phyloP scores from a whole-genome alignment of 2,329 filamentous ascomycete species.

The Xylariaceae sp. region DNA sequence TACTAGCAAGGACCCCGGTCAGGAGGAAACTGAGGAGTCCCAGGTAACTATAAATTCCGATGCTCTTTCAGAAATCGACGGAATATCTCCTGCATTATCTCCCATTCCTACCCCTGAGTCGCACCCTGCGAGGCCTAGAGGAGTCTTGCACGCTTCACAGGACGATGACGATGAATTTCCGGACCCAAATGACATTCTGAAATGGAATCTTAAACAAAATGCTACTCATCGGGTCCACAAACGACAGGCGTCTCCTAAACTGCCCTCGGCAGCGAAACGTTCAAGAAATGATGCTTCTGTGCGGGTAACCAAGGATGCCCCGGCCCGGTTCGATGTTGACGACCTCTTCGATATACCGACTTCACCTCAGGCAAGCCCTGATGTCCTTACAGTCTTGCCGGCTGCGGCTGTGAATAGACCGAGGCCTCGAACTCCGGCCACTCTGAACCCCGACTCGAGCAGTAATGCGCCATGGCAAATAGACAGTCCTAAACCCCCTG shows the following conservation, averaged over 20 bases:
- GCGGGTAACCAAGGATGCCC: conserved; percentile 7
- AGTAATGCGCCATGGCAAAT: conserved; percentile 26
- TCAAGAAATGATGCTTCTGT: conserved; percentile 19
- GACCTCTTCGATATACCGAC: conserved; percentile 35
- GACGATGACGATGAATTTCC: conserved; percentile 32
- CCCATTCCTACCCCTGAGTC: conserved; percentile 16
- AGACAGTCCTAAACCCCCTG: conserved; percentile 27
- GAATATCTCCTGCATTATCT: conserved; percentile 18
- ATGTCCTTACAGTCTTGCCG: conserved; percentile 24
- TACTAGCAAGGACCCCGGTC: conserved; percentile 27
- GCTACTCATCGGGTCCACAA: conserved; percentile 16
- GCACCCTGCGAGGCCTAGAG: neutral
- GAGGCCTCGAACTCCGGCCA: conserved; percentile 5
- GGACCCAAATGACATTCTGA: conserved; percentile 29
- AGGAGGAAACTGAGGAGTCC: conserved; percentile 34
- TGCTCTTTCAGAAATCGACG: conserved; percentile 20
- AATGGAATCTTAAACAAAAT: conserved; percentile 24
- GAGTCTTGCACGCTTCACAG: conserved; percentile 24
- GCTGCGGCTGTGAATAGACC: conserved; percentile 14
- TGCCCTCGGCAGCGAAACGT: conserved; percentile 25
- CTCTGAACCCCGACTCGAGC: conserved; percentile 29
- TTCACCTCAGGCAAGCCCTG: conserved; percentile 38
- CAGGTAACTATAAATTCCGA: conserved; percentile 24
- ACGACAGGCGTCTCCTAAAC: conserved; percentile 28
- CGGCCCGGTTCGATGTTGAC: conserved; percentile 15